These are phyloP conservation scores for Aspergillus diversus DNA, from an alignment of 495 filamentous ascomycete species.

Conservation along the genomic window DNA sequence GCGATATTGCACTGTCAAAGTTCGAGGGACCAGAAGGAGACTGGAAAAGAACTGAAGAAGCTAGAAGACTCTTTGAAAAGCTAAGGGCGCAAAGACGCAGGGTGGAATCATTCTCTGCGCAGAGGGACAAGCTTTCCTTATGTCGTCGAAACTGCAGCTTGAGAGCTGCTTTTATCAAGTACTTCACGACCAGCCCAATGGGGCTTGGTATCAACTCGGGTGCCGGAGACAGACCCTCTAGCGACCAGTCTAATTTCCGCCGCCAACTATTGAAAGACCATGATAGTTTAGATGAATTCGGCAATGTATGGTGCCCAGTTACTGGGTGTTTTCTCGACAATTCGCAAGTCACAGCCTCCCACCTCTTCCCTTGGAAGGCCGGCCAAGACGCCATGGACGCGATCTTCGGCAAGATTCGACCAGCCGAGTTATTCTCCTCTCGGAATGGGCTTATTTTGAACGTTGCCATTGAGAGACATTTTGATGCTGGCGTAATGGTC, in stretches of 20 bases:
- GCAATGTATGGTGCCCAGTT: slow-evolving; percentile 25
- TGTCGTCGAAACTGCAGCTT: neutral
- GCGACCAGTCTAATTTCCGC: slow-evolving; percentile 10
- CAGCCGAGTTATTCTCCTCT: slow-evolving; percentile 19
- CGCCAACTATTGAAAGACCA: slow-evolving; percentile 12
- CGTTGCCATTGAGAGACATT: slow-evolving; percentile 12
- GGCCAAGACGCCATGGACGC: slow-evolving; percentile 24
- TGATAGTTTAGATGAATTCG: slow-evolving; percentile 10
- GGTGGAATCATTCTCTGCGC: slow-evolving; percentile 5
- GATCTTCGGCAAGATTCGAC: slow-evolving; percentile 18
- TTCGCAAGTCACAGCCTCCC: neutral
- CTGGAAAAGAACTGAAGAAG: slow-evolving; percentile 12
- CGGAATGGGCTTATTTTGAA: slow-evolving; percentile 21
- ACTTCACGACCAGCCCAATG: slow-evolving; percentile 1
- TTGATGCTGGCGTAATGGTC: slow-evolving; percentile 23
- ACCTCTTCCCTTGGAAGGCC: neutral
- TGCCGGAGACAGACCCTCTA: neutral
- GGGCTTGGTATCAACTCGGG: neutral
- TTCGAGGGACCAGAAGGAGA: slow-evolving; percentile 6
- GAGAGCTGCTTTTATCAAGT: neutral
- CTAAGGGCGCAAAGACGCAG: slow-evolving; percentile 12
- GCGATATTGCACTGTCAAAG: slow-evolving; percentile 20
- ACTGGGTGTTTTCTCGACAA: slow-evolving; percentile 10
- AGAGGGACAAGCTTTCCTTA: slow-evolving; percentile 1
- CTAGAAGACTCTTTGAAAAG: slow-evolving; percentile 8